These are phyloP conservation scores for Colletotrichum caudatum DNA, from an alignment of 2,329 filamentous ascomycete species.

Conservation along the genomic window DNA sequence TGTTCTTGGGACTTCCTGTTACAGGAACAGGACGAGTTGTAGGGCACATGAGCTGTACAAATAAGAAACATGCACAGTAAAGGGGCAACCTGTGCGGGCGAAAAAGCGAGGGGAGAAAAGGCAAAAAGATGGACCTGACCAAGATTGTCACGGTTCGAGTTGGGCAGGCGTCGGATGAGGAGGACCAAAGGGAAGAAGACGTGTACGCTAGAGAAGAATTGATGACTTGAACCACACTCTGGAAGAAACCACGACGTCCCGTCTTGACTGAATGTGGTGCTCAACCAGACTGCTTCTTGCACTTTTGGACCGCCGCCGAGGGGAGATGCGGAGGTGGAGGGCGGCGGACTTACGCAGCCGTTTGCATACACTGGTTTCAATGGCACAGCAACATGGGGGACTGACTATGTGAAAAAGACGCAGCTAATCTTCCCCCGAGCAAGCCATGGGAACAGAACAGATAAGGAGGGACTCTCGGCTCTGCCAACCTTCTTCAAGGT, in stretches of 20 bases:
- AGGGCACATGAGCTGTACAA: constrained; percentile 20
- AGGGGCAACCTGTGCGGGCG: background rate
- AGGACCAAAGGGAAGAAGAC: too few species aligned
- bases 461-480: background rate
- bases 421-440: background rate
- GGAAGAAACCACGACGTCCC: background rate
- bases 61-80: background rate
- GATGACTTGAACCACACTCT: constrained; percentile 23
- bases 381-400: background rate
- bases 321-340: background rate
- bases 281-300: too few species aligned
- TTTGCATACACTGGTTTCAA: too few species aligned
- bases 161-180: background rate
- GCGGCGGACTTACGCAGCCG: background rate
- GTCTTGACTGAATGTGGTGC: background rate
- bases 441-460: background rate
- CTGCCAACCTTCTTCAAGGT: background rate
- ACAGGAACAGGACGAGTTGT: background rate
- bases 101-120: constrained; percentile 5
- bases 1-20: background rate
- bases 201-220: constrained; percentile 31
- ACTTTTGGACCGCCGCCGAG: background rate
- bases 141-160: background rate
- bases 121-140: background rate
- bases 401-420: background rate